Conservation (phyloP, 140 eudicot species). For the Anethum foeniculum region DNA sequence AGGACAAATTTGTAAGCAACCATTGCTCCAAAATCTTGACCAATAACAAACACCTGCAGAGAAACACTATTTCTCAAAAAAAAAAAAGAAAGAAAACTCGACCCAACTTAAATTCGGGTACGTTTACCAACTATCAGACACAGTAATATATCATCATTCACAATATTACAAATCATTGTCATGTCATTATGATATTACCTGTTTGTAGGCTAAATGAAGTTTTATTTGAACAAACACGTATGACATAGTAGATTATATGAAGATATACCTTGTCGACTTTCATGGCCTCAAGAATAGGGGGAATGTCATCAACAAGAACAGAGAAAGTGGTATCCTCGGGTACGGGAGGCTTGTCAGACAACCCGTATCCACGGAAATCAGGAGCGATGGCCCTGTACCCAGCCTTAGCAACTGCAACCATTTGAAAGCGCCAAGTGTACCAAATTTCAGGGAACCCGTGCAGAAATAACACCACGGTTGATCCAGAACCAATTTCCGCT, state of each 20-base stretch:
- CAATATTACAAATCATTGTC: too few relatives aligned
- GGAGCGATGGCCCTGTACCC: constrained; percentile 54
- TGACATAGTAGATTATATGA: not conserved
- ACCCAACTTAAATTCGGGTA: too few relatives aligned
- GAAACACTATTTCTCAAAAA: not conserved
- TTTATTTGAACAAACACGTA: not conserved
- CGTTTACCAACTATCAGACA: too few relatives aligned
- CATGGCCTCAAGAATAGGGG: constrained; percentile 37
- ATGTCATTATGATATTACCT: not conserved
- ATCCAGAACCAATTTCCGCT: constrained; percentile 48
- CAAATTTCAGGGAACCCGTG: constrained; percentile 85
- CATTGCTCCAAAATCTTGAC: constrained; percentile 45
- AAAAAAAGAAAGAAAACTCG: too few relatives aligned
- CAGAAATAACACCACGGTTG: constrained; percentile 37
- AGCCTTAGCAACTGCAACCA: constrained; percentile 43
- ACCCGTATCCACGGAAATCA: constrained; percentile 56
- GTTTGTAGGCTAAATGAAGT: not conserved
- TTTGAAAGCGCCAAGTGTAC: constrained; percentile 80
- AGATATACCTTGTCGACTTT: constrained; percentile 28
- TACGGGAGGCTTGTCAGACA: constrained; percentile 41
- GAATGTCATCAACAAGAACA: constrained; percentile 32
- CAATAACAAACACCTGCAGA: constrained; percentile 33
- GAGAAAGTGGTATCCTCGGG: constrained; percentile 32
- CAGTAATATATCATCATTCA: too few relatives aligned
- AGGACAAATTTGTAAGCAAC: constrained; percentile 32